Conservation (phyloP, 768 basidiomycete species). For the Auricularia cornea region DNA sequence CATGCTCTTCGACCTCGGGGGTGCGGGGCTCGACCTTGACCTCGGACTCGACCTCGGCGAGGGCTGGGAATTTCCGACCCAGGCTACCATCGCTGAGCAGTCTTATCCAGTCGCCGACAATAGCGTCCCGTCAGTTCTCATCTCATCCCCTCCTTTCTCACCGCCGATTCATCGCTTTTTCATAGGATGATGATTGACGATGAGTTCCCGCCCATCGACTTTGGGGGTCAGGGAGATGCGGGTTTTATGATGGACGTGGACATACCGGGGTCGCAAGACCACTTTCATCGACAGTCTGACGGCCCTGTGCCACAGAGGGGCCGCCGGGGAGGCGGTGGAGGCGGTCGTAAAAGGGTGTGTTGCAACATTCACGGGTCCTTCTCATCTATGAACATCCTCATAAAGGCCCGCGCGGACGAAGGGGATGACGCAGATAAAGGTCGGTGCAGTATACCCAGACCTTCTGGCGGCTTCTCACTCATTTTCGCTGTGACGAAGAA, state of each 20-base stretch:
- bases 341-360: neutral
- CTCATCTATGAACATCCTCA: neutral
- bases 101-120: constrained; percentile 18
- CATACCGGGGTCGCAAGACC: neutral
- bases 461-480: neutral
- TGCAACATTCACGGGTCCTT: neutral
- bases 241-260: neutral
- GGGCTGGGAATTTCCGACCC: constrained; percentile 38
- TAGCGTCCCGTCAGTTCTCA: neutral
- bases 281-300: too few relatives aligned
- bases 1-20: constrained; percentile 34
- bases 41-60: constrained; percentile 54
- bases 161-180: neutral
- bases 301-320: too few relatives aligned
- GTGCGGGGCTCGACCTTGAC: constrained; percentile 28
- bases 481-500: neutral
- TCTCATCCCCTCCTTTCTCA: neutral
- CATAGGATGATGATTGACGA: neutral
- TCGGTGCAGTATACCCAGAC: neutral
- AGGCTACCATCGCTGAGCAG: constrained; percentile 18
- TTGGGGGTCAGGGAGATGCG: neutral
- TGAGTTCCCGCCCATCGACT: neutral
- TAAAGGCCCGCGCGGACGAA: neutral
- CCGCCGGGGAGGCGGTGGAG: neutral
- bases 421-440: neutral